These are phyloP conservation scores for Fusarium albosuccineum DNA, from an alignment of 2,329 filamentous ascomycete species.

Conservation along the genomic window DNA sequence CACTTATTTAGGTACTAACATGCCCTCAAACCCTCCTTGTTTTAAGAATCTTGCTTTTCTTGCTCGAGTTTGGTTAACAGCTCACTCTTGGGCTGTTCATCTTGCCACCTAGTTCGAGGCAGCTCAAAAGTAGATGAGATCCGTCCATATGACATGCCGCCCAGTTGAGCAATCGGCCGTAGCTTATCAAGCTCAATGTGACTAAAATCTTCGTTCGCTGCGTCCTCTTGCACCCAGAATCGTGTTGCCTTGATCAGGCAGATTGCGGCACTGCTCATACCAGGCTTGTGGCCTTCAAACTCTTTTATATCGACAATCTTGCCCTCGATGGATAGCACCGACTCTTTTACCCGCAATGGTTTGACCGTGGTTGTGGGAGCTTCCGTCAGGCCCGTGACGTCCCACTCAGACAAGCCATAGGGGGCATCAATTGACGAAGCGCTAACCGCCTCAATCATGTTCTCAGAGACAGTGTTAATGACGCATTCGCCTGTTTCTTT, in stretches of 20 bases:
- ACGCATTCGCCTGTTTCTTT: conserved; percentile 77
- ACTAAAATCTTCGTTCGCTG: not conserved
- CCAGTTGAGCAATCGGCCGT: not conserved
- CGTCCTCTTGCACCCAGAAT: not conserved
- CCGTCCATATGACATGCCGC: conserved; percentile 1
- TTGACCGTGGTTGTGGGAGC: not conserved
- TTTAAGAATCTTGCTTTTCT: no score
- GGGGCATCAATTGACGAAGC: conserved; percentile 80
- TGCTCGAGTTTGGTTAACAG: not conserved
- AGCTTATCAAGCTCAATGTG: not conserved
- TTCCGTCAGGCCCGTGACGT: not conserved
- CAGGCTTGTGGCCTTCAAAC: not conserved
- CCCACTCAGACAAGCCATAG: conserved; percentile 59
- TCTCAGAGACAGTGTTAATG: conserved; percentile 85
- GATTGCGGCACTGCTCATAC: not conserved
- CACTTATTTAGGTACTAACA: not conserved
- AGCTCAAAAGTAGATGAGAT: not conserved
- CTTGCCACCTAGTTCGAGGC: not conserved
- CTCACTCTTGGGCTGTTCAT: not conserved
- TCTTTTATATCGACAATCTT: not conserved
- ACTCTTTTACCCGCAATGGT: not conserved
- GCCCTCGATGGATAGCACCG: not conserved
- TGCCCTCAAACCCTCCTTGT: not conserved
- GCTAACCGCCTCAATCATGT: conserved; percentile 86
- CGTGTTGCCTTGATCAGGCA: not conserved